These are phyloP conservation scores for Mycena vulgaris DNA, from an alignment of 768 basidiomycete species.

Conservation along the genomic window DNA sequence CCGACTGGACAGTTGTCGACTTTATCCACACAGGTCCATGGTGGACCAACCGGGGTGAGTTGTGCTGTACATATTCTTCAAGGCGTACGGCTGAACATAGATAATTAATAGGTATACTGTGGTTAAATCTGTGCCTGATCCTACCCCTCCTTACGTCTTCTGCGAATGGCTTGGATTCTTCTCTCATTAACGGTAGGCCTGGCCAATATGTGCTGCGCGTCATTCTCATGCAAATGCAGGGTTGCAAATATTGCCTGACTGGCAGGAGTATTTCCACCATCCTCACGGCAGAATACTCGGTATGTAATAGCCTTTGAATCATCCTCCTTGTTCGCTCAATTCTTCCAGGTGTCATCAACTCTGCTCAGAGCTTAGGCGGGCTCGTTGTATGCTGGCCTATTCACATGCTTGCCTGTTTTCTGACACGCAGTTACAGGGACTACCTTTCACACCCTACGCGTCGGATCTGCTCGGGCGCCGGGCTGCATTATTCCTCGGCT, in stretches of 20 bases:
- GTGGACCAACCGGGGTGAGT: slow-evolving; percentile 74
- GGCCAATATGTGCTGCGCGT: background rate
- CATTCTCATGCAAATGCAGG: slow-evolving; percentile 56
- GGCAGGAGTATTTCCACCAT: slow-evolving; percentile 69
- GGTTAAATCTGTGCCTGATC: slow-evolving; percentile 71
- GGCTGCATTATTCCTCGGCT: slow-evolving; percentile 71
- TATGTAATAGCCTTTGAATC: slow-evolving; percentile 36
- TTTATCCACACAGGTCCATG: slow-evolving; percentile 73
- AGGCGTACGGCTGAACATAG: background rate
- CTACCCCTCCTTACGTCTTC: slow-evolving; percentile 77
- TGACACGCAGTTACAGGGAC: slow-evolving; percentile 55
- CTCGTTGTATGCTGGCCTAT: slow-evolving; percentile 54
- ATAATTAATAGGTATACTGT: slow-evolving; percentile 65
- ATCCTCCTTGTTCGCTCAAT: background rate
- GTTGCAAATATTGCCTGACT: slow-evolving; percentile 76
- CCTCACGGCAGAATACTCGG: slow-evolving; percentile 70
- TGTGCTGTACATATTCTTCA: background rate
- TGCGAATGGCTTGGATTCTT: slow-evolving; percentile 79
- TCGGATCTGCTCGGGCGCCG: slow-evolving; percentile 78
- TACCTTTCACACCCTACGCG: slow-evolving; percentile 73
- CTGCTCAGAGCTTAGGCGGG: slow-evolving; percentile 74
- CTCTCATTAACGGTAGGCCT: slow-evolving; percentile 67
- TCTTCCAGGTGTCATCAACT: slow-evolving; percentile 72
- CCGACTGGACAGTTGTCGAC: slow-evolving; percentile 70
- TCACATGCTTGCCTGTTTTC: background rate